phyloP scores from a whole-genome alignment of 2,329 filamentous ascomycete species.

The Colletotrichum truncatum region DNA sequence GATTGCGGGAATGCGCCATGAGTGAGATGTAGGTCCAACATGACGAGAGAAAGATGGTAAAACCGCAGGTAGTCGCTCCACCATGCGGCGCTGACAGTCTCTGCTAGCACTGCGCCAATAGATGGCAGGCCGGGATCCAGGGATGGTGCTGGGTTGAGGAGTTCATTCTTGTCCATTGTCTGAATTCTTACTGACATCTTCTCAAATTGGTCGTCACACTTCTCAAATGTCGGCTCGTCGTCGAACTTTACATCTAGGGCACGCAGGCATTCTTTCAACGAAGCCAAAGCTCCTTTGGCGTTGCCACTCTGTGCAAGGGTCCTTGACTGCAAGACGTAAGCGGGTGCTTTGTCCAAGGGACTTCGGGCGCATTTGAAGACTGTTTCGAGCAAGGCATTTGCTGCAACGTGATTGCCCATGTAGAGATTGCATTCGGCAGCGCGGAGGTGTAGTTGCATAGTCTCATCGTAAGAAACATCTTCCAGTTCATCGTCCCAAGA shows the following conservation, averaged over 20 bases:
- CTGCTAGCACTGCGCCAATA: constrained; percentile 75
- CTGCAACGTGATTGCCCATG: constrained; percentile 75
- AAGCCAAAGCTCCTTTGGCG: constrained; percentile 72
- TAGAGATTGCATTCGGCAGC: constrained; percentile 86
- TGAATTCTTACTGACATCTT: constrained; percentile 68
- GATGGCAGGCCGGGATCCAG: constrained; percentile 66
- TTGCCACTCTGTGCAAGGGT: constrained; percentile 81
- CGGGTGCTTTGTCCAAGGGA: constrained; percentile 82
- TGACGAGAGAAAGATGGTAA: constrained; percentile 74
- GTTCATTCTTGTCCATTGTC: constrained; percentile 59
- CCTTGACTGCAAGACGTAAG: constrained; percentile 84
- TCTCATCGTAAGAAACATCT: constrained; percentile 88
- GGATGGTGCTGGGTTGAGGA: constrained; percentile 53
- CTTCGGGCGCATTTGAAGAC: constrained; percentile 77
- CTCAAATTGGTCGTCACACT: constrained; percentile 81
- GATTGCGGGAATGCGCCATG: constrained; percentile 75
- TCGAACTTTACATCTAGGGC: constrained; percentile 75
- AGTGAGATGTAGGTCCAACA: constrained; percentile 72
- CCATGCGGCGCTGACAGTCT: constrained; percentile 76
- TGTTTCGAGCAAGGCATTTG: constrained; percentile 72
- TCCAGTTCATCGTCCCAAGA: constrained; percentile 76
- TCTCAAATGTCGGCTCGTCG: constrained; percentile 74
- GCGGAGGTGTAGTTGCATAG: constrained; percentile 79
- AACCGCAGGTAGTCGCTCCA: constrained; percentile 79
- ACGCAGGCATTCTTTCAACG: constrained; percentile 75